phyloP scores from a whole-genome alignment of 441 rosid genomes.

The Francoa sonchifolia region DNA sequence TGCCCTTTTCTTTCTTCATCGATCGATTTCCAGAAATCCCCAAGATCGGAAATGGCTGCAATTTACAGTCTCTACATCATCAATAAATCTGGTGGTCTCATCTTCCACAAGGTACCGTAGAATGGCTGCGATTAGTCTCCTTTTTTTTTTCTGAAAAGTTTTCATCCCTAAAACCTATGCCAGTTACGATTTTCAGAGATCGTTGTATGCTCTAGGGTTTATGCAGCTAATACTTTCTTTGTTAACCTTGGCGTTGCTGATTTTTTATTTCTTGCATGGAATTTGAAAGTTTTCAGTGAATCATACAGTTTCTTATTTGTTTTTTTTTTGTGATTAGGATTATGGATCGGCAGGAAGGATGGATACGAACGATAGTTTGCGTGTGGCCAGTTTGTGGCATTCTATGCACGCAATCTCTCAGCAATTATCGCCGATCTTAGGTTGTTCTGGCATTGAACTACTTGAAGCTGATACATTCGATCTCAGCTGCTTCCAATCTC shows the following conservation, averaged over 20 bases:
- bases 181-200: too few relatives aligned
- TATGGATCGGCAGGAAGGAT: constrained; percentile 80
- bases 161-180: too few relatives aligned
- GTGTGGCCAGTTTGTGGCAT: constrained; percentile 94
- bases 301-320: too few relatives aligned
- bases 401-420: constrained; percentile 97
- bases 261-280: too few relatives aligned
- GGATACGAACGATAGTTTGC: constrained; percentile 89
- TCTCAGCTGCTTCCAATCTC: constrained; percentile 82
- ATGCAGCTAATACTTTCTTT: too few relatives aligned
- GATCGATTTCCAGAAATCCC: too few relatives aligned
- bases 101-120: constrained; percentile 60
- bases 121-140: background rate
- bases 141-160: too few relatives aligned
- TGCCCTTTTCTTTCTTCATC: too few relatives aligned
- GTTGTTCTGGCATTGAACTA: constrained; percentile 76
- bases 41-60: constrained; percentile 55
- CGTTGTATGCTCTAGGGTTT: too few relatives aligned
- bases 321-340: constrained; percentile 30
- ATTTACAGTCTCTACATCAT: constrained; percentile 76
- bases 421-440: constrained; percentile 69
- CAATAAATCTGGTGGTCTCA: constrained; percentile 87
- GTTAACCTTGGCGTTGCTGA: too few relatives aligned
- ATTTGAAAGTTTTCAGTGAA: too few relatives aligned
- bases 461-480: constrained; percentile 84